Percentiles rank a stretch among this genome's conserved stretches.
These are phyloP conservation scores for Incumbomyces delicatus DNA, from an alignment of 2,329 filamentous ascomycete genomes.

Conservation along the genomic window DNA sequence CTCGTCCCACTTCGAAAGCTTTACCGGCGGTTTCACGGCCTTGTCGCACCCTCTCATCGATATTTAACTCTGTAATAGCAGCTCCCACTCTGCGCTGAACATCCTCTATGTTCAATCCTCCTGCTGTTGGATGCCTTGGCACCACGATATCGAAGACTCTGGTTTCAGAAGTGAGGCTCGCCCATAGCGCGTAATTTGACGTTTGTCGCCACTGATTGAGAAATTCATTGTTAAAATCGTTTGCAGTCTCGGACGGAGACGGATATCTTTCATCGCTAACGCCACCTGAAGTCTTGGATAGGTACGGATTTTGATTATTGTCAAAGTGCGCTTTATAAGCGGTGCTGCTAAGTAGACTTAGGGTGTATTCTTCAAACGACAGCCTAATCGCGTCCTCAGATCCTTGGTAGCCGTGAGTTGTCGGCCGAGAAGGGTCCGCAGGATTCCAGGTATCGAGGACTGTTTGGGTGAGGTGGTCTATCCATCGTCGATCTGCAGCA, in stretches of 20 bases:
- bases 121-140: slow-evolving; percentile 85
- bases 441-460: slow-evolving; percentile 98
- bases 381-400: slow-evolving; percentile 96
- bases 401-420: slow-evolving; percentile 85
- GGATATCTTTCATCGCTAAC: slow-evolving; percentile 28
- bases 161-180: slow-evolving; percentile 61
- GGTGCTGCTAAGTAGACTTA: slow-evolving; percentile 75
- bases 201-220: slow-evolving; percentile 79
- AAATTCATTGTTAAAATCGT: slow-evolving; percentile 77
- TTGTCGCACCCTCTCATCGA: slow-evolving; percentile 80
- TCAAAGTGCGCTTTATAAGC: slow-evolving; percentile 72
- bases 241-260: slow-evolving; percentile 58
- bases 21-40: slow-evolving; percentile 79
- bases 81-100: slow-evolving; percentile 81
- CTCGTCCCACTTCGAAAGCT: slow-evolving; percentile 73
- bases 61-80: slow-evolving; percentile 85
- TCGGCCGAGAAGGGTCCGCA: slow-evolving; percentile 76
- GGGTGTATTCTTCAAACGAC: slow-evolving; percentile 92
- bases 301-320: slow-evolving; percentile 37
- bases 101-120: slow-evolving; percentile 86
- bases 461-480: slow-evolving; percentile 86
- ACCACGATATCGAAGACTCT: slow-evolving; percentile 92
- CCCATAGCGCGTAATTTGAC: slow-evolving; percentile 86
- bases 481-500: slow-evolving; percentile 84
- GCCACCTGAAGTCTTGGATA: slow-evolving; percentile 23